Evolutionary conservation across 1,139 yeast species (phyloP).

Genomic region (Geotrichum phurueaensis): DNA sequence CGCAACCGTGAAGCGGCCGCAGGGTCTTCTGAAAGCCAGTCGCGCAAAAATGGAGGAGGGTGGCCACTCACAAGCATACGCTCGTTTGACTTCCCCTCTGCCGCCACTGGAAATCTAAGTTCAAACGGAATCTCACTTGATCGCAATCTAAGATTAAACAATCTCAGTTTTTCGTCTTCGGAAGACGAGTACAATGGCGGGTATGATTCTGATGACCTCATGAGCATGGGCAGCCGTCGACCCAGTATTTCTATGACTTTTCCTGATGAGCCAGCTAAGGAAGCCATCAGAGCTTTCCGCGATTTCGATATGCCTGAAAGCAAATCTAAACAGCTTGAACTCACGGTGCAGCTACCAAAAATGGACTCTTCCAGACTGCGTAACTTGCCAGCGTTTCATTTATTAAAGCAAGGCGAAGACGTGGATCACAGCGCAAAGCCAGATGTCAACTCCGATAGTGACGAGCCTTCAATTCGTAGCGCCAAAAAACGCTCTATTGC

Average conservation of each 20-base stretch:
- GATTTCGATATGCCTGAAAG: not conserved
- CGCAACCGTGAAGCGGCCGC: not conserved
- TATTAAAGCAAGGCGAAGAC: not conserved
- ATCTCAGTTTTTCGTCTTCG: conserved; percentile 20
- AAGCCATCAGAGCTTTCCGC: not conserved
- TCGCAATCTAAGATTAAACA: not conserved
- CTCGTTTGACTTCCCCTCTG: not conserved
- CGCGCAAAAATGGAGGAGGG: not conserved
- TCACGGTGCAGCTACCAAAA: not conserved
- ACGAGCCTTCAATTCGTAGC: not conserved
- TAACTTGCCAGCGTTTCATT: not conserved
- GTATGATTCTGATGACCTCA: conserved; percentile 29
- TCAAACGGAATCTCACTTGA: conserved; percentile 3
- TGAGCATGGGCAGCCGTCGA: conserved; percentile 25
- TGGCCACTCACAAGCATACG: not conserved
- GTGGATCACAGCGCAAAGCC: not conserved
- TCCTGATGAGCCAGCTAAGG: not conserved
- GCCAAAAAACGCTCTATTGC: not conserved
- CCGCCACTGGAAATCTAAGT: not conserved
- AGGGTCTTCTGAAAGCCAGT: not conserved
- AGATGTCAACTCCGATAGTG: not conserved
- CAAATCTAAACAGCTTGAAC: not conserved
- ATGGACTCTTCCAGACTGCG: not conserved
- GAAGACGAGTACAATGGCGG: conserved; percentile 23
- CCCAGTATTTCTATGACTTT: conserved; percentile 15